Base-by-base conservation (phyloP, 768 basidiomycete species). In the Piloderma croceum region DNA sequence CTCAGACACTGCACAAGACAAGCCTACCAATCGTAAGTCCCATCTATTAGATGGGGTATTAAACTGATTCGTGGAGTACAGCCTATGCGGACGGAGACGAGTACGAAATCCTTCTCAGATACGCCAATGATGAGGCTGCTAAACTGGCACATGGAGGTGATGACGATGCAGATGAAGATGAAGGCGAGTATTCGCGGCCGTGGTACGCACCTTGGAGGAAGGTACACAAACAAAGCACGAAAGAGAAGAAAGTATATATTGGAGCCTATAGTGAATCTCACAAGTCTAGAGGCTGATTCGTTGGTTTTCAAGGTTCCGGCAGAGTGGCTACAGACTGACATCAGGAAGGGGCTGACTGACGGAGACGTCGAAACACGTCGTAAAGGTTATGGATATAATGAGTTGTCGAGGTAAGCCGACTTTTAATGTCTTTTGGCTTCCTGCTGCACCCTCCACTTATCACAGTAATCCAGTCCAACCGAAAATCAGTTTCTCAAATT, bases 171-270 rank as follows among this genome's bases (percentile, higher is more conserved):
- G 63, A 61, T 1, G 64, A 63, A 13, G 65, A 68, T 4, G 51
- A 56, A 13, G 22, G 38, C 52, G 17, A 60, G 47, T 51, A 49
- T 25, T 49, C 41, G 29, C 54, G 71, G 13, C 46, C 64, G 1
- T 73, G 71, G 71, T 72, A 71, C 46, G 56, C 60, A 19, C 70
- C 70, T 11, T 72, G 70, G 70, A 69, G 66, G 49, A 68, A 53
- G 42, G 52, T 59, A 31, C 54, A 54, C 32, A 50, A 56, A 11
- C 34, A 54, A 24, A 41, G 39, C 34, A 49, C 55, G 11, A 50
- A 46, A 22, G 48, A 54, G 24, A 55, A 53, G 55, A 60, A 63
- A 52, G 62, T 59, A 31, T n/a, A 36, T 31, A 13, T 36, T 22
- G n/a, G 21, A 22, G n/a, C 18, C 3, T 27, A 21, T 24, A 12